phyloP scores from a whole-genome alignment of 1,284 basidiomycete species.

The Trichosporon coremiiforme region DNA sequence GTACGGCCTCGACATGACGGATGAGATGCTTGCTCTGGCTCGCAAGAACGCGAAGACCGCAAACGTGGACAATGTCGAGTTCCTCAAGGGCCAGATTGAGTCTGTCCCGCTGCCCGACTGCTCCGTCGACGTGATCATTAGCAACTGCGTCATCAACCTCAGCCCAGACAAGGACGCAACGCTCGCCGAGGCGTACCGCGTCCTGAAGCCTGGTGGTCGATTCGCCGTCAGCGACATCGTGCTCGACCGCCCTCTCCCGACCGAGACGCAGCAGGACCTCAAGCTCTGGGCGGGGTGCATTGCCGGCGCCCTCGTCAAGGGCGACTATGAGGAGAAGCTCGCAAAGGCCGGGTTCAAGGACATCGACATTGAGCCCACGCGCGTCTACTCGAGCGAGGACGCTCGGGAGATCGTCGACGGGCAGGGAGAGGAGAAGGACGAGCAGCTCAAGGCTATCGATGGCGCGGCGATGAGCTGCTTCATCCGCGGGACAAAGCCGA shows the following conservation, averaged over 20 bases:
- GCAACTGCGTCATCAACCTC: slow-evolving; percentile 64
- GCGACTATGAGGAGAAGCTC: slow-evolving; percentile 29
- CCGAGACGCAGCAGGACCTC: slow-evolving; percentile 20
- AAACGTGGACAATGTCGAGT: slow-evolving; percentile 58
- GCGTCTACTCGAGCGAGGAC: slow-evolving; percentile 31
- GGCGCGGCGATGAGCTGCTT: slow-evolving; percentile 28
- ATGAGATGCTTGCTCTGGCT: slow-evolving; percentile 32
- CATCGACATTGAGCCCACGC: slow-evolving; percentile 28
- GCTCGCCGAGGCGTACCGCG: slow-evolving; percentile 86
- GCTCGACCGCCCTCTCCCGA: slow-evolving; percentile 25
- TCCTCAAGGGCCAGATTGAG: slow-evolving; percentile 58
- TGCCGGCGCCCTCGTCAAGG: slow-evolving; percentile 29
- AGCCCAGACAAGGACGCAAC: slow-evolving; percentile 58
- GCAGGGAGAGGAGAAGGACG: slow-evolving; percentile 17
- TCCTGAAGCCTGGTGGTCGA: slow-evolving; percentile 92
- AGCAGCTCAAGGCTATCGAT: slow-evolving; percentile 28
- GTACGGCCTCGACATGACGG: slow-evolving; percentile 62
- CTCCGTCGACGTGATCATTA: slow-evolving; percentile 62
- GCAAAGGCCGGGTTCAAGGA: slow-evolving; percentile 25
- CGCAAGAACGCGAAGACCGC: slow-evolving; percentile 59
- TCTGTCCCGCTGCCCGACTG: slow-evolving; percentile 59
- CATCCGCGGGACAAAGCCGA: slow-evolving; percentile 27
- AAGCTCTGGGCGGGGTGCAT: slow-evolving; percentile 35
- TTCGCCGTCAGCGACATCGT: slow-evolving; percentile 70
- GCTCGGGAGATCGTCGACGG: slow-evolving; percentile 27